phyloP scores from a whole-genome alignment of 169 alveolate genomes.

The Plasmodium falciparum region DNA sequence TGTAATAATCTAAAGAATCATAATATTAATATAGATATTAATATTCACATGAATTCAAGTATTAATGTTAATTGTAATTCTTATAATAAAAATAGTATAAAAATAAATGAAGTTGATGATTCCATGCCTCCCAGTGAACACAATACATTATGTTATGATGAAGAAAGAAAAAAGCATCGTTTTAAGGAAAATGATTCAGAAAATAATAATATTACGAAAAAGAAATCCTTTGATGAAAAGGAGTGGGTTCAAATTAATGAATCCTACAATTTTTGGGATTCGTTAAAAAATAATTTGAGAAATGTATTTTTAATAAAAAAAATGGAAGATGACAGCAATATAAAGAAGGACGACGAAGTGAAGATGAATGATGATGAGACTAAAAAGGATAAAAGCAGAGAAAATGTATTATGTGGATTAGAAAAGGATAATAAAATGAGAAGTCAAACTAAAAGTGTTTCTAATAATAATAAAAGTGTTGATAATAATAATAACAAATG shows the following conservation, averaged over 20 bases:
- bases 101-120: neutral
- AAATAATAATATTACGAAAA: neutral
- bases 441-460: no score
- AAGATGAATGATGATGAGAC: neutral
- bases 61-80: no score
- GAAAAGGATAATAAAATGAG: neutral
- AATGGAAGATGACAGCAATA: neutral
- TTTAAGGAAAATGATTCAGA: neutral
- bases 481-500: neutral
- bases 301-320: constrained; percentile 62
- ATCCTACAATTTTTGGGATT: constrained; percentile 59
- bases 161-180: neutral
- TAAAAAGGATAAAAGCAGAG: neutral
- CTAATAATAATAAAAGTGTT: neutral
- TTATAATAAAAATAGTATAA: neutral
- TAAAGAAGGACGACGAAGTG: neutral
- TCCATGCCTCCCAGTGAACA: neutral
- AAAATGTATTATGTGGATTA: neutral
- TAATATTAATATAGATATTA: neutral
- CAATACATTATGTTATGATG: no score
- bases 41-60: constrained; percentile 1
- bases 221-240: neutral
- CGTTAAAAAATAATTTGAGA: constrained; percentile 60
- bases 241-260: constrained; percentile 58
- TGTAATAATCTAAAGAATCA: neutral